Percentiles rank a stretch among this genome's conserved stretches.
These are phyloP conservation scores for Aureobasidium sp. DNA, from an alignment of 2,329 filamentous ascomycete species.

Conservation along the genomic window DNA sequence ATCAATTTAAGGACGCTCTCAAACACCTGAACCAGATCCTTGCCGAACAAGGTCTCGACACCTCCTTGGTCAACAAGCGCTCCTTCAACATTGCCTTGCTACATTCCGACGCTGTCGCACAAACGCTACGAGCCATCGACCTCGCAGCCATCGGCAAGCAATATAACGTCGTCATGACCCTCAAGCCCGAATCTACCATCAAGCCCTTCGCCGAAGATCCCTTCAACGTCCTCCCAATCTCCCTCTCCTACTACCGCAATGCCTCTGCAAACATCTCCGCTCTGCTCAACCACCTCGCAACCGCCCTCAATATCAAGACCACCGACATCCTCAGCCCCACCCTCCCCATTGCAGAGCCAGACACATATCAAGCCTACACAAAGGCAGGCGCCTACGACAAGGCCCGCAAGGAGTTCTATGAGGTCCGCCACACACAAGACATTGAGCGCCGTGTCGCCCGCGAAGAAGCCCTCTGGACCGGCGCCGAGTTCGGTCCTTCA, in stretches of 20 bases:
- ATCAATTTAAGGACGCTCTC: slow-evolving; percentile 1
- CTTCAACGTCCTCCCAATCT: background rate
- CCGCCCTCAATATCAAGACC: background rate
- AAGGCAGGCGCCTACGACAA: slow-evolving; percentile 70
- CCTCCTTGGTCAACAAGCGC: slow-evolving; percentile 4
- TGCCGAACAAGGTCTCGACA: background rate
- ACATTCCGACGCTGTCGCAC: background rate
- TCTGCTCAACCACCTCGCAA: slow-evolving; percentile 2
- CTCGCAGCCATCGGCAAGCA: slow-evolving; percentile 10
- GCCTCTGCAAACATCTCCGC: background rate
- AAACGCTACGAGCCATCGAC: background rate
- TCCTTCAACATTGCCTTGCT: slow-evolving; percentile 1
- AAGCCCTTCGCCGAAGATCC: slow-evolving; percentile 7
- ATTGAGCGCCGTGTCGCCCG: slow-evolving; percentile 73
- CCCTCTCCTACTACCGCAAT: slow-evolving; percentile 13
- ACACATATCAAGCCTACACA: slow-evolving; percentile 31
- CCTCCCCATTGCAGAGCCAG: slow-evolving; percentile 38
- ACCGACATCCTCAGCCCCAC: background rate
- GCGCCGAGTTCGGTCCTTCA: slow-evolving; percentile 80
- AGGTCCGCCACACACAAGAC: slow-evolving; percentile 72
- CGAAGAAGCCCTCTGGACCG: slow-evolving; percentile 80
- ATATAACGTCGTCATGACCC: slow-evolving; percentile 6
- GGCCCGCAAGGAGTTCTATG: slow-evolving; percentile 86
- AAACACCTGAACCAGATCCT: background rate
- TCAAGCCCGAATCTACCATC: background rate